Evolutionary conservation across 2,329 filamentous ascomycete genomes (phyloP).

Genomic region (Amphichorda felina): DNA sequence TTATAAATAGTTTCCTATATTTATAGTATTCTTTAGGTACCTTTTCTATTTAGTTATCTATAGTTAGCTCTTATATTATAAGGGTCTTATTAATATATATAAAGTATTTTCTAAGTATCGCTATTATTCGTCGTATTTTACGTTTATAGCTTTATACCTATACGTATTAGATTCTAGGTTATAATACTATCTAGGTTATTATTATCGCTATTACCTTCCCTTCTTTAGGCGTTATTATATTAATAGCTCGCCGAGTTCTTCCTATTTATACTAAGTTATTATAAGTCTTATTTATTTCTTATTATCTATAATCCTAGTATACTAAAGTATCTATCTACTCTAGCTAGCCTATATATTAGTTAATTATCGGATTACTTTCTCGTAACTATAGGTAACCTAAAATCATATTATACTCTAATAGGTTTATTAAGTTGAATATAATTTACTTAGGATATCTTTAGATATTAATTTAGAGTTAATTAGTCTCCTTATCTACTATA

Average conservation of each 20-base stretch:
- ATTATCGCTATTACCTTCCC: not conserved
- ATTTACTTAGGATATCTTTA: not conserved
- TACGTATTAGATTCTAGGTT: constrained; percentile 3
- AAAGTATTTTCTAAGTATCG: constrained; percentile 4
- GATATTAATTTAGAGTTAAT: not conserved
- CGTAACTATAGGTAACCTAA: not conserved
- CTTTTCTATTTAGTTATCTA: constrained; percentile 5
- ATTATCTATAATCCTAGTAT: no score
- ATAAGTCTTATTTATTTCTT: not conserved
- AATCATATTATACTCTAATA: not conserved
- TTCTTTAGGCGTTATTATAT: not conserved
- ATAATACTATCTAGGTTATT: constrained; percentile 1
- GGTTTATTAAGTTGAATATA: not conserved
- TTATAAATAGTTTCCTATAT: constrained; percentile 8
- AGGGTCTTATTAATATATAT: constrained; percentile 1
- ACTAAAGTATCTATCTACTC: no score
- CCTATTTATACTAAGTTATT: not conserved
- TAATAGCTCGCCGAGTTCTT: not conserved
- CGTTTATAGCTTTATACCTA: constrained; percentile 3
- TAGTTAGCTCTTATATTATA: constrained; percentile 1
- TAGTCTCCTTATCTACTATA: not conserved
- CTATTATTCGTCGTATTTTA: constrained; percentile 4
- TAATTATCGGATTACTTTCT: constrained; percentile 1
- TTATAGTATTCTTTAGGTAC: constrained; percentile 6
- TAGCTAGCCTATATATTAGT: not conserved